phyloP scores from a whole-genome alignment of 2,329 filamentous ascomycete genomes.

The Penicillium sp. region DNA sequence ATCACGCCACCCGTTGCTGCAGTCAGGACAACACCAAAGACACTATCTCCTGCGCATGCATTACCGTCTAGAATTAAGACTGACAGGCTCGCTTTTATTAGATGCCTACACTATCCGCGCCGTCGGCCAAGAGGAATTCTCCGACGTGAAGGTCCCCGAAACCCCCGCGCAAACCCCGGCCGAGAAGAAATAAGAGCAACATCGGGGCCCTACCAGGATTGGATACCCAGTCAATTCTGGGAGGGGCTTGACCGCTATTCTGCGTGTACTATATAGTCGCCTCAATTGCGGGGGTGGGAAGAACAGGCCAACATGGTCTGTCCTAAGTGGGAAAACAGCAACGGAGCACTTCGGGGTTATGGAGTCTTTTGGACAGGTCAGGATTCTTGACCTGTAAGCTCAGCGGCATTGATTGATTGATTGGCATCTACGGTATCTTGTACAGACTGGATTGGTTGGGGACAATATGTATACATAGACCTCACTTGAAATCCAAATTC shows the following conservation, averaged over 20 bases:
- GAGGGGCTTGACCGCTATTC: not conserved
- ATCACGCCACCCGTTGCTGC: slow-evolving; percentile 8
- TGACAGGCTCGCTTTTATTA: slow-evolving; percentile 34
- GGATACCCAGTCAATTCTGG: not conserved
- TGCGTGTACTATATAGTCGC: slow-evolving; percentile 22
- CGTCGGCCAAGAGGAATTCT: slow-evolving; percentile 95
- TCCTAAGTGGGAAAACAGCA: slow-evolving; percentile 9
- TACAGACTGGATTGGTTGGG: slow-evolving; percentile 21
- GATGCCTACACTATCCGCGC: slow-evolving; percentile 76
- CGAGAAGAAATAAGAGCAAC: slow-evolving; percentile 31
- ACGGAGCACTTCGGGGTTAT: slow-evolving; percentile 29
- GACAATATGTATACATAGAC: slow-evolving; percentile 18
- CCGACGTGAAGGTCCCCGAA: slow-evolving; percentile 89
- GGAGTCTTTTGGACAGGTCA: slow-evolving; percentile 26
- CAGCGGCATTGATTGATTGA: slow-evolving; percentile 20
- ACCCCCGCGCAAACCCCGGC: slow-evolving; percentile 58
- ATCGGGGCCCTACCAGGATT: slow-evolving; percentile 1
- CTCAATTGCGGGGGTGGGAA: slow-evolving; percentile 1
- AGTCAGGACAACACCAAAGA: not conserved
- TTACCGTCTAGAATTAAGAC: not conserved
- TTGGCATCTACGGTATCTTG: slow-evolving; percentile 18
- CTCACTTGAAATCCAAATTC: slow-evolving; percentile 10
- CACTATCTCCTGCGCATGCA: slow-evolving; percentile 8
- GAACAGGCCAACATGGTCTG: slow-evolving; percentile 4
- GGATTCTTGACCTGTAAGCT: slow-evolving; percentile 19